A percentile compares a stretch with the other conserved stretches of the same genome.
Evolutionary conservation across 768 basidiomycete species (phyloP).

Genomic region (Amylocystis lapponica): DNA sequence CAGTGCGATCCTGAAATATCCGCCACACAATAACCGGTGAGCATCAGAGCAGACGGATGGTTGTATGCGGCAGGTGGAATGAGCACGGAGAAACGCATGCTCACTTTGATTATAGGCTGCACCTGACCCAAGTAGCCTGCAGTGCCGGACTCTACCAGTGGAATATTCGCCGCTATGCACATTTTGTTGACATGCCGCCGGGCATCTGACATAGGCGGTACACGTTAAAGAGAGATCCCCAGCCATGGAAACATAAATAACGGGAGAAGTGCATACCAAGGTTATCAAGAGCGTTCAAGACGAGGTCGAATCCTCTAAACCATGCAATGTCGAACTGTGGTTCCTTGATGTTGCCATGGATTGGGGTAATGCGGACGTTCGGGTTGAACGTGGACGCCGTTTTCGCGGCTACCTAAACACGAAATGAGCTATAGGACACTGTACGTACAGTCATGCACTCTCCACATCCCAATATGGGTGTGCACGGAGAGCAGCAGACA

Average conservation of each 20-base stretch:
- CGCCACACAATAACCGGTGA: not conserved
- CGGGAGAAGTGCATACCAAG: constrained; percentile 47
- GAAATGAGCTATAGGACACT: not conserved
- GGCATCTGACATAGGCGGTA: constrained; percentile 54
- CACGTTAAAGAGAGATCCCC: not conserved
- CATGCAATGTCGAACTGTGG: constrained; percentile 82
- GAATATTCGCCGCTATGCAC: constrained; percentile 89
- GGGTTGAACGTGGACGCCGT: constrained; percentile 85
- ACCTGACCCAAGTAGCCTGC: constrained; percentile 97
- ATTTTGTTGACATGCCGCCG: constrained; percentile 95
- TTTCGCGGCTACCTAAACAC: constrained; percentile 66
- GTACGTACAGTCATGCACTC: not conserved
- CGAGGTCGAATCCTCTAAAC: constrained; percentile 88
- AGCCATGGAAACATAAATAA: not conserved
- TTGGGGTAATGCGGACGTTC: constrained; percentile 77
- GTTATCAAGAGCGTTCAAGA: constrained; percentile 95
- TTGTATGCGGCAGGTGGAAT: not conserved
- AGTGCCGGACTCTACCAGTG: constrained; percentile 93
- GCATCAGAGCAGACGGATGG: not conserved
- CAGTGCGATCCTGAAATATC: constrained; percentile 63
- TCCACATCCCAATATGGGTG: not conserved
- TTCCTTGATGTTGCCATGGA: constrained; percentile 96
- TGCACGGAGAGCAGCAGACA: not conserved
- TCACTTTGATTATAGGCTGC: constrained; percentile 84
- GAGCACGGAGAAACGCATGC: constrained; percentile 4